These are phyloP conservation scores for Yarrowia hollandica DNA, from an alignment of 805 yeast genomes.

Conservation along the genomic window DNA sequence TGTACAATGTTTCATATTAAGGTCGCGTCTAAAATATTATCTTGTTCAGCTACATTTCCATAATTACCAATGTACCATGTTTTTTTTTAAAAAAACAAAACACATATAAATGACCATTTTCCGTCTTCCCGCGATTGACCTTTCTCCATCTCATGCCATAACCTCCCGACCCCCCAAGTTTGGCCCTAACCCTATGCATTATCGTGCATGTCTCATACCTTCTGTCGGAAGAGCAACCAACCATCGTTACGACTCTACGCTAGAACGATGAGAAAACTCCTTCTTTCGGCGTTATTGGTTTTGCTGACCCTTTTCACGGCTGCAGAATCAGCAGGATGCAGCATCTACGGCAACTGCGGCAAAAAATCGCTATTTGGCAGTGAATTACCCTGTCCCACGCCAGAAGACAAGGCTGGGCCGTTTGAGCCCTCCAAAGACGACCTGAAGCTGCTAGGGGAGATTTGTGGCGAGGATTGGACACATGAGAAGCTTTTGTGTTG, in stretches of 20 bases:
- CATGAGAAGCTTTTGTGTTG: constrained; percentile 62
- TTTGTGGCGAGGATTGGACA: constrained; percentile 76
- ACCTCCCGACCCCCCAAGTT: too few species aligned
- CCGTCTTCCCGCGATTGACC: too few species aligned
- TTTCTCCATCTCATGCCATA: too few species aligned
- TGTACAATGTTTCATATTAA: too few species aligned
- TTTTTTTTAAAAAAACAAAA: too few species aligned
- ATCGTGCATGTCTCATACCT: constrained; percentile 18
- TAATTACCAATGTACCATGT: too few species aligned
- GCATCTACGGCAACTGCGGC: constrained; percentile 58
- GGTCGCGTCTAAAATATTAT: too few species aligned
- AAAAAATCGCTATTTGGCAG: constrained; percentile 75
- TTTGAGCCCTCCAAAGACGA: constrained; percentile 54
- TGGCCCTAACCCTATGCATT: constrained; percentile 27
- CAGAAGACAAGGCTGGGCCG: constrained; percentile 40
- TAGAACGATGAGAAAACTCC: neutral
- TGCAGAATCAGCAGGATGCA: constrained; percentile 35
- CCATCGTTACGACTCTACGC: neutral
- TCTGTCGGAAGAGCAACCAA: neutral
- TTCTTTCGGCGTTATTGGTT: neutral
- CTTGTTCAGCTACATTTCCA: too few species aligned
- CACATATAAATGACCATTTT: too few species aligned
- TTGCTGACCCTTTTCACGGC: neutral
- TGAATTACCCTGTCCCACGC: constrained; percentile 72
- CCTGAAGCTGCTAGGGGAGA: constrained; percentile 48